phyloP scores from a whole-genome alignment of 2,329 filamentous ascomycete species.

The Albophoma yamanashiensis region DNA sequence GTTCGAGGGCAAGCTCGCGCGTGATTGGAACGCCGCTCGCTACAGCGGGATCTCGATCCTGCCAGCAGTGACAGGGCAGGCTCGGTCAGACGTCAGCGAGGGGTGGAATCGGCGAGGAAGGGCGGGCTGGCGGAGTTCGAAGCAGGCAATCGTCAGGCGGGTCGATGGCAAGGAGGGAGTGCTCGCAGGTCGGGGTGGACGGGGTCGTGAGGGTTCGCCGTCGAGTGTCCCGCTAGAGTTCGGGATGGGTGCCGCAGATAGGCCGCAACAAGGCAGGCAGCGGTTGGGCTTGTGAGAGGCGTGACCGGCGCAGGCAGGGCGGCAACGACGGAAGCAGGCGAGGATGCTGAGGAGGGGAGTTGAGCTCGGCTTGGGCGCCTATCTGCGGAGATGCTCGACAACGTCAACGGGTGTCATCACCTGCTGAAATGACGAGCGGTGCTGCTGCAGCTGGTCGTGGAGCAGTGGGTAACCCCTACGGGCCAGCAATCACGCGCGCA shows the following conservation, averaged over 20 bases:
- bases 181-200: background rate
- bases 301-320: background rate
- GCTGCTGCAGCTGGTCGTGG: background rate
- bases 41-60: background rate
- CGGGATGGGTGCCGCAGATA: background rate
- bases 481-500: background rate
- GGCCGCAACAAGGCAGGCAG: background rate
- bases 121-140: background rate
- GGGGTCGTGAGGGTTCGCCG: background rate
- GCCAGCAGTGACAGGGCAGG: background rate
- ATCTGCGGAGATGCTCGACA: constrained; percentile 1
- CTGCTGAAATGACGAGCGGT: background rate
- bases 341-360: background rate
- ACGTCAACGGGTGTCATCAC: background rate
- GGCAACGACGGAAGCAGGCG: background rate
- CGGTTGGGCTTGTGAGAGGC: background rate
- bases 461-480: background rate
- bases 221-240: background rate
- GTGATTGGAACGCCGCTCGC: background rate
- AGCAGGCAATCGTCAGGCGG: background rate
- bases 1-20: constrained; percentile 5
- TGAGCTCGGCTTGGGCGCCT: background rate
- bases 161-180: background rate
- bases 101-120: background rate
- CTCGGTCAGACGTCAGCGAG: background rate